Evolutionary conservation across 306 rosid species (phyloP), one percentile per base, ranked within the genome.

Genomic region (Castanospermum australe): DNA sequence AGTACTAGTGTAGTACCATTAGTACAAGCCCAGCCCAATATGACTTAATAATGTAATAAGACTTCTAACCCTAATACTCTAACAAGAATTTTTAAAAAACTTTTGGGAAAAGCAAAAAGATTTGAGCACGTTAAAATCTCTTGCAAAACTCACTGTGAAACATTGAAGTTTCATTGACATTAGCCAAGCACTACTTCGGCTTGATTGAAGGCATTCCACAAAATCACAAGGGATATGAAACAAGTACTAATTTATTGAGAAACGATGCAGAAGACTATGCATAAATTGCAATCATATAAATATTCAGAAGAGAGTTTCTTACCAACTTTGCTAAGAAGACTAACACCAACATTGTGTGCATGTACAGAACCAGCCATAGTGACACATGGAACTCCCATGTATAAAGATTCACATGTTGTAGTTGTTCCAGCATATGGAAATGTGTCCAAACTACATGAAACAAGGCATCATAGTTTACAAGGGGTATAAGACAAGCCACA

Each of bases 371-470:
- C 99, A 67, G 92, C 96, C 99, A 95, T 95, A 51, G 96, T 93
- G 73, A 95, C 92, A 86, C 99, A 95, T 17, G 99, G 99, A 76
- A 95, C 99, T 59, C 99, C 99, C 99, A 95, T 95, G 90, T 89
- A 95, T 73, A 95, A 84, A 69, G 99, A 95, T 76, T 95, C 99
- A 39, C 99, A 95, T 28, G 99, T 93, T 5, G 99, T 95, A 24
- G 99, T 95, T 21, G 99, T 95, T 77, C 99, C 98, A 72, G 99
- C 99, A 86, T 95, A 95, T 10, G 99, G 99, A 81, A 93, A 95
- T 32, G 99, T 95, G 87, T 95, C 99, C 96, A 95, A 84, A 82
- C 99, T 95, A 84, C 88, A 92, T 35, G 51, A 52, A 25, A 82
- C 6, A 71, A 59, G 7, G 71, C 24, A 64, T 39, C 42, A 39